phyloP scores from a whole-genome alignment of 2,329 filamentous ascomycete species.

The Aspergillus sp. region DNA sequence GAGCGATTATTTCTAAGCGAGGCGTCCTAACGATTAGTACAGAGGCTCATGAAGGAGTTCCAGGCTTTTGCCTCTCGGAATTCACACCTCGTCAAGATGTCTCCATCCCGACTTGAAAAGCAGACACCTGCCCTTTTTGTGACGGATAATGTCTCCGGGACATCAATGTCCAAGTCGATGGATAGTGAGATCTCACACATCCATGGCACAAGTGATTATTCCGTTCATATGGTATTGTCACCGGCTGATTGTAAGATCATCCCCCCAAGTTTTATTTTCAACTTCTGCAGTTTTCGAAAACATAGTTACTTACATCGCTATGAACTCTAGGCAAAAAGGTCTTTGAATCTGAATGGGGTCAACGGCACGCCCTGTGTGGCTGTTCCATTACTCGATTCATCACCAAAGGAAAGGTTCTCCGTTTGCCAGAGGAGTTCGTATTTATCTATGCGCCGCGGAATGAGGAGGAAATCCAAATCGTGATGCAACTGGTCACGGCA shows the following conservation, averaged over 20 bases:
- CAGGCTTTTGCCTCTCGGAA: slow-evolving; percentile 18
- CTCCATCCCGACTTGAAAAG: slow-evolving; percentile 18
- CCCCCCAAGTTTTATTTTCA: too few species aligned
- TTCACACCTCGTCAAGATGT: slow-evolving; percentile 21
- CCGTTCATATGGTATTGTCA: slow-evolving; percentile 73
- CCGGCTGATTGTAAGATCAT: slow-evolving; percentile 61
- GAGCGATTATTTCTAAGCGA: neutral
- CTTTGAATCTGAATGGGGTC: slow-evolving; percentile 72
- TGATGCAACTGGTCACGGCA: slow-evolving; percentile 27
- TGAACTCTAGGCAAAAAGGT: slow-evolving; percentile 48
- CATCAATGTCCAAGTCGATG: slow-evolving; percentile 11
- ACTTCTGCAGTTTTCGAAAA: neutral
- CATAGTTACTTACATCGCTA: too few species aligned
- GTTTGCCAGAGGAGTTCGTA: slow-evolving; percentile 23
- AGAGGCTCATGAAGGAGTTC: slow-evolving; percentile 23
- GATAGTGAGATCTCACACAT: slow-evolving; percentile 76
- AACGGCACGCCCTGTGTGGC: slow-evolving; percentile 52
- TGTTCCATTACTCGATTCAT: slow-evolving; percentile 62
- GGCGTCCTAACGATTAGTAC: neutral
- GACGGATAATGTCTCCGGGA: slow-evolving; percentile 13
- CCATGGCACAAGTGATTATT: slow-evolving; percentile 65
- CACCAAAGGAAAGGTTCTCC: slow-evolving; percentile 9
- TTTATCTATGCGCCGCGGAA: slow-evolving; percentile 31
- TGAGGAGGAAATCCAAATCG: slow-evolving; percentile 24
- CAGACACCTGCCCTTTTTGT: slow-evolving; percentile 24